A percentile compares a stretch with the other conserved stretches of the same genome.
Evolutionary conservation across 441 rosid genomes (phyloP).

Genomic region (Eruca vesicaria): DNA sequence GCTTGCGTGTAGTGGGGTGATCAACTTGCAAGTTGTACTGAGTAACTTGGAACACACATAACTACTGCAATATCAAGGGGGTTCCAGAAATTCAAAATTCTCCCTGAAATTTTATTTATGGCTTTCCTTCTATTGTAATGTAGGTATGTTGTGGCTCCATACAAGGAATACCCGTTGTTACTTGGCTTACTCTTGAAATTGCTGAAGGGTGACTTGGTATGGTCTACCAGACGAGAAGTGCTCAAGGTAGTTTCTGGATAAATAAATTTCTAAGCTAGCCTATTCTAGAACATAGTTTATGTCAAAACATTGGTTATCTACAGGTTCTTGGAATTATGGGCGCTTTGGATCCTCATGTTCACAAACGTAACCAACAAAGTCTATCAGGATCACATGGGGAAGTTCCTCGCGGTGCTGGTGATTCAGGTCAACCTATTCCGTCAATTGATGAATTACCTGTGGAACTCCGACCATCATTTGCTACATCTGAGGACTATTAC

Average conservation of each 20-base stretch:
- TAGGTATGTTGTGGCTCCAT: slow-evolving; percentile 98
- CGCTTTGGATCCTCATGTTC: slow-evolving; percentile 97
- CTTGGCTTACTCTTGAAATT: slow-evolving; percentile 95
- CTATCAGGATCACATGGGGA: slow-evolving; percentile 90
- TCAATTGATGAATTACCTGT: slow-evolving; percentile 80
- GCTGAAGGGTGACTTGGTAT: slow-evolving; percentile 94
- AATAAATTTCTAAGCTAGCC: slow-evolving; percentile 13
- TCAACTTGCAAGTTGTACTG: slow-evolving; percentile 23
- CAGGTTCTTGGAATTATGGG: slow-evolving; percentile 99
- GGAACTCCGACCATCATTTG: slow-evolving; percentile 96
- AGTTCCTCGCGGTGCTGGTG: slow-evolving; percentile 84
- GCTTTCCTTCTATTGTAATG: slow-evolving; percentile 18
- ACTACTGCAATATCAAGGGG: slow-evolving; percentile 9
- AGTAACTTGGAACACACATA: slow-evolving; percentile 9
- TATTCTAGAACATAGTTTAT: slow-evolving; percentile 19
- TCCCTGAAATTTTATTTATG: slow-evolving; percentile 5
- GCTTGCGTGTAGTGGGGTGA: slow-evolving; percentile 14
- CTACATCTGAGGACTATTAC: slow-evolving; percentile 96
- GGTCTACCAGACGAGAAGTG: slow-evolving; percentile 99
- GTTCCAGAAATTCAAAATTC: slow-evolving; percentile 5
- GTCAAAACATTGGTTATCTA: slow-evolving; percentile 28
- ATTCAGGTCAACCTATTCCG: slow-evolving; percentile 94
- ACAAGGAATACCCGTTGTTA: slow-evolving; percentile 87
- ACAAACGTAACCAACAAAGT: slow-evolving; percentile 87
- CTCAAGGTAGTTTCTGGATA: slow-evolving; percentile 67